phyloP scores from a whole-genome alignment of 1,139 yeast species.

The Candida gigantensis region DNA sequence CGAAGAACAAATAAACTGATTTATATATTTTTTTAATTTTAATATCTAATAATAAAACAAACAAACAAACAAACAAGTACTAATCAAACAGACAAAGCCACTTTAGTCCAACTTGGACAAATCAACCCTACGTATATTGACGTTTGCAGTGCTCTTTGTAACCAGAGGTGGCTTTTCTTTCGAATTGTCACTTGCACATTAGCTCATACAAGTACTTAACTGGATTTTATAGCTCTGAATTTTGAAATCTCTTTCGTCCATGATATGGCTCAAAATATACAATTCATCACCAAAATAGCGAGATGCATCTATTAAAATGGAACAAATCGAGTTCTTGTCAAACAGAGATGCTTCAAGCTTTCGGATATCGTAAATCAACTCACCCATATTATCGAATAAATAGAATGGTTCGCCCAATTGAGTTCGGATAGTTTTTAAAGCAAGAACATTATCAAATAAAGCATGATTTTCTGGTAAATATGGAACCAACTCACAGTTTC shows the following conservation, averaged over 20 bases:
- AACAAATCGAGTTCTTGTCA: not conserved
- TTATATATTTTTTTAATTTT: too few relatives aligned
- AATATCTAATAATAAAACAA: too few relatives aligned
- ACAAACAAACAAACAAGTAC: too few relatives aligned
- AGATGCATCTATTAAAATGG: constrained; percentile 4
- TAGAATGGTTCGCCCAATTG: not conserved
- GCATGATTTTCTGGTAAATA: not conserved
- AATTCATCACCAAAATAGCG: constrained; percentile 13
- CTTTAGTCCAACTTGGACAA: too few relatives aligned
- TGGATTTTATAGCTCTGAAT: too few relatives aligned
- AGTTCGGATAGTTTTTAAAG: not conserved
- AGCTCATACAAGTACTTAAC: too few relatives aligned
- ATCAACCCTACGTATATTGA: too few relatives aligned
- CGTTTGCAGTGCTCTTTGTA: too few relatives aligned
- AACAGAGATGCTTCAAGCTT: not conserved
- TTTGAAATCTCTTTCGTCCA: constrained; percentile 7
- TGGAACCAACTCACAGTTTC: constrained; percentile 7
- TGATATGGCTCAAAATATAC: constrained; percentile 12
- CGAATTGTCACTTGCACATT: too few relatives aligned
- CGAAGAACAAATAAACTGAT: too few relatives aligned
- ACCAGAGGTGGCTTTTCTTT: too few relatives aligned
- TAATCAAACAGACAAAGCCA: too few relatives aligned
- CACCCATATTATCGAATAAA: not conserved
- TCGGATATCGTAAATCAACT: not conserved
- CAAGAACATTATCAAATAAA: not conserved